These are phyloP conservation scores for Setaria italica DNA, from an alignment of 202 grass and related monocot species.

Conservation along the genomic window DNA sequence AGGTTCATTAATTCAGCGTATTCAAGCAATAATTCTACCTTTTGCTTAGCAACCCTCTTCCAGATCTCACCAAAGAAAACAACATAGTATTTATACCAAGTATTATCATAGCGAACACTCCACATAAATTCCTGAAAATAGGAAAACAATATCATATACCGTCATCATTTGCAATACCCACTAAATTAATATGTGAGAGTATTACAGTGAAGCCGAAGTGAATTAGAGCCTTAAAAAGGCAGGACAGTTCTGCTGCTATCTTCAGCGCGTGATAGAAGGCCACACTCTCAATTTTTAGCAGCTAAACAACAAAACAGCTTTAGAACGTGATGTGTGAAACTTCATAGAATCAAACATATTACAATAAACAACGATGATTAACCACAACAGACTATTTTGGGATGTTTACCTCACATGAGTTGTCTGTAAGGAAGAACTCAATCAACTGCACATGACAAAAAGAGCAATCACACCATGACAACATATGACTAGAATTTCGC, in stretches of 20 bases:
- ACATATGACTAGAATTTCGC: not conserved
- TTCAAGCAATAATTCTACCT: slow-evolving; percentile 1
- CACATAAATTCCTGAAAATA: not conserved
- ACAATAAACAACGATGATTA: not conserved
- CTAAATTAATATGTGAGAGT: not conserved
- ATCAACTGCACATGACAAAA: not conserved
- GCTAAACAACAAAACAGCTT: not conserved
- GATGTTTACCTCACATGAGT: not conserved
- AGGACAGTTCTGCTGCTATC: not conserved
- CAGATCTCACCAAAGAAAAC: not conserved
- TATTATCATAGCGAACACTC: not conserved
- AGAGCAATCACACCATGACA: not conserved
- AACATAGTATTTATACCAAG: not conserved
- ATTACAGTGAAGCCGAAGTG: not conserved
- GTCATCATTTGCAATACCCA: not conserved
- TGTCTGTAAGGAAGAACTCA: not conserved
- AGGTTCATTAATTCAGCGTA: not conserved
- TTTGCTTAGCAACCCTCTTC: not conserved
- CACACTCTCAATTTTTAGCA: not conserved
- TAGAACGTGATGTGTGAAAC: not conserved
- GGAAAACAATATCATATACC: not conserved
- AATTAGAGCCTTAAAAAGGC: not conserved
- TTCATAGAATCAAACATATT: not conserved
- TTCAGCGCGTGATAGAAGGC: not conserved
- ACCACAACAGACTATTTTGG: not conserved